Evolutionary conservation across 1,284 basidiomycete genomes (phyloP), one percentile per base, ranked within the genome.

Genomic region (Xerocomus tenax): DNA sequence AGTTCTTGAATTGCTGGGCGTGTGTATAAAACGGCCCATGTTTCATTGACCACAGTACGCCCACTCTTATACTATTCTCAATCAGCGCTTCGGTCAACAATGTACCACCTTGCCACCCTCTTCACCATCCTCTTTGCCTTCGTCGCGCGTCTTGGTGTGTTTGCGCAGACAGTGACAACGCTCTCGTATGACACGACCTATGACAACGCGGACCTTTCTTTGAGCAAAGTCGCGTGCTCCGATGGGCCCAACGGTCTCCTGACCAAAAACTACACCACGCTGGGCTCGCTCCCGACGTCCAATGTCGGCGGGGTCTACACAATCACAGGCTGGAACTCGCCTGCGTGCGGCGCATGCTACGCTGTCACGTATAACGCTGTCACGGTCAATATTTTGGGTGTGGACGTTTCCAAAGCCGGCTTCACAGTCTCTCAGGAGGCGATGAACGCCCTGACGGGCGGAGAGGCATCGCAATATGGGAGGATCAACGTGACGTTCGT

Each of bases 341-440:
- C 61, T 0, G 42, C 55, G 21, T 73, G 69, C 28, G 71, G 69
- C 3, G 32, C 54, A 5, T 71, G 69, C 48, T 73, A 69, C 51
- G 50, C 50, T 2, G 41, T 70, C 28, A 63, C 58, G 5, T 70
- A 63, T 48, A 48, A 48, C 5, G 50, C 13, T 26, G 55, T 9
- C 7, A 61, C 52, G n/a, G 50, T 71, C 47, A 53, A 60, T 19
- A 42, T 71, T 23, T 45, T 62, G 6, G 71, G 61, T 1, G 60
- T 72, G 40, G 72, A 72, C 32, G 19, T 26, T 26, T 57, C 68
- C 13, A 45, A 8, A 23, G n/a, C 25, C 1, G 69, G 70, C 0
- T 70, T 72, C 45, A 64, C 63, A 19, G 50, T 70, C 18, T 63
- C 70, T 0, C 16, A 63, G 54, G 49, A 32, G 45, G 71, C 69